Base-by-base conservation (phyloP, 176 grass and related monocot species). In the Avena insularis region DNA sequence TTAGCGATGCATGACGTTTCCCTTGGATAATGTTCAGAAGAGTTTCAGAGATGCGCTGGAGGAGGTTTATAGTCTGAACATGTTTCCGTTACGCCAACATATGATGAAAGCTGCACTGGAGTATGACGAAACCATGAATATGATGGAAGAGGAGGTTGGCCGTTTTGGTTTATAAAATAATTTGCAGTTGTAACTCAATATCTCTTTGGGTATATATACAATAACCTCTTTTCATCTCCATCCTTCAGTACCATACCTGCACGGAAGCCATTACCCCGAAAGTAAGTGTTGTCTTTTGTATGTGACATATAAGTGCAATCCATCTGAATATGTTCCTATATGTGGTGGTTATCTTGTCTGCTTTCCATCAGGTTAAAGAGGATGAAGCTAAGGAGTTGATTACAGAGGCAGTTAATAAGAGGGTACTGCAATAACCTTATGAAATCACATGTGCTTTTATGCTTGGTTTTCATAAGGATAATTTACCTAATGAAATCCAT, bases 21-120 rank as follows among this genome's bases (percentile, higher is more conserved):
- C 12, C 46, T 17, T 48, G 3, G 53, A 64, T 21, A 56, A 78
- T 86, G 15, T 25, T 14, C 63, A 54, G 55, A 15, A 6, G 64
- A 43, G 56, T 74, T 81, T 87, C 6, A 19, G 1, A 81, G 56
- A 87, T 35, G 85, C 78, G 17, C 50, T 87, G 17, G 3, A 50
- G 16, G 67, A 25, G 12, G 85, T 87, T 2, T 57, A 43, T 40
- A 25, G 51, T 27, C n/a, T 12, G 0, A 11, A 86, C 5, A 74
- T 12, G 69, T 87, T 87, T 74, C 50, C 19, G 1, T 8, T n/a
- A 10, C 62, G 9, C 1, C 55, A 81, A 19, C 8, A 25, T 53
- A 2, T 0, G 17, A 74, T 87, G 85, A 23, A 74, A 27, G 0
- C 15, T 49, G 51, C 65, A n/a, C 53, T 72, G 77, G 25, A 80